phyloP scores from a whole-genome alignment of 2,329 filamentous ascomycete species.

The Neoarthrinium moseri region DNA sequence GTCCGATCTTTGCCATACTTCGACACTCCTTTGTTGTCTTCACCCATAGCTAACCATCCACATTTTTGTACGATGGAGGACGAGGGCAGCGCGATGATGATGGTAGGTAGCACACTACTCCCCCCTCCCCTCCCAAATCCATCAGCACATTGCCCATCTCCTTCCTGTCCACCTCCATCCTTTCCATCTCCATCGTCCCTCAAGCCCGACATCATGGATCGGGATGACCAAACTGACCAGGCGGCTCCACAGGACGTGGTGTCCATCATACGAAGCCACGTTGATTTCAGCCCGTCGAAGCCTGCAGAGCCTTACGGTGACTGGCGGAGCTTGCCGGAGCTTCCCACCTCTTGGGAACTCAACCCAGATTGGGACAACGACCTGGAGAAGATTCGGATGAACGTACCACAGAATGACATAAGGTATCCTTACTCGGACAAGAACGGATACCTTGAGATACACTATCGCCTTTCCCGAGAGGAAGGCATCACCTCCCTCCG shows the following conservation, averaged over 20 bases:
- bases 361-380: conserved; percentile 29
- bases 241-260: conserved; percentile 8
- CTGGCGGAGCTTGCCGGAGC: conserved; percentile 46
- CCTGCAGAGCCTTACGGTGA: conserved; percentile 8
- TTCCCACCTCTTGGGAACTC: conserved; percentile 55
- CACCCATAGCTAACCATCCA: no score
- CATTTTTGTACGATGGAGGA: no score
- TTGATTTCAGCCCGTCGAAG: conserved; percentile 13
- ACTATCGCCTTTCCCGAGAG: conserved; percentile 75
- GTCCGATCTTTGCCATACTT: no score
- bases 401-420: conserved; percentile 52
- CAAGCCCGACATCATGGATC: no score
- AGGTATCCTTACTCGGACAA: conserved; percentile 57
- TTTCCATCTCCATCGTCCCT: no score
- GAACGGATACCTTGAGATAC: conserved; percentile 66
- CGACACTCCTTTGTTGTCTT: no score
- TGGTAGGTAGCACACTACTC: no score
- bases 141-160: no score
- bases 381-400: conserved; percentile 25
- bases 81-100: no score
- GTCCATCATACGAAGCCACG: conserved; percentile 16
- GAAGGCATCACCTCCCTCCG: conserved; percentile 71
- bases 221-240: no score
- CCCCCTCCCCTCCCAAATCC: no score
- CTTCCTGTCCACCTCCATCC: no score